These are phyloP conservation scores for Coix lacrymajobi DNA, from an alignment of 176 grass and related monocot species.

Conservation along the genomic window DNA sequence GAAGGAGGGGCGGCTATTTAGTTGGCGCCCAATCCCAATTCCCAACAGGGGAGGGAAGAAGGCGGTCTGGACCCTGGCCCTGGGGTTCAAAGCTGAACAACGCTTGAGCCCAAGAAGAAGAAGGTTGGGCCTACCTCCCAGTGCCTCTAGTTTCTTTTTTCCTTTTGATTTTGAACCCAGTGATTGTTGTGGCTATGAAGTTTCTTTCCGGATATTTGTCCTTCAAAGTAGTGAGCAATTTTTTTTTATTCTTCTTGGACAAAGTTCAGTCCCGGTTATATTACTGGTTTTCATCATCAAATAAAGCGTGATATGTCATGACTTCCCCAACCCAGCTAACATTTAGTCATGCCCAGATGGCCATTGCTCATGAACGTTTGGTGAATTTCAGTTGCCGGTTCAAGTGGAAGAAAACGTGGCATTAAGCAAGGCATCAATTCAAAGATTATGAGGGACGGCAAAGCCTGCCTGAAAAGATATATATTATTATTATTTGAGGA, in stretches of 20 bases:
- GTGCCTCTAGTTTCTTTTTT: background rate
- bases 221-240: too few relatives aligned
- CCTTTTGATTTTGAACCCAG: background rate
- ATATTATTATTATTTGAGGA: too few relatives aligned
- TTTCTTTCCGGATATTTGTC: too few relatives aligned
- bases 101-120: background rate
- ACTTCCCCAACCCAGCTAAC: too few relatives aligned
- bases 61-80: background rate
- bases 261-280: too few relatives aligned
- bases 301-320: too few relatives aligned
- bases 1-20: background rate
- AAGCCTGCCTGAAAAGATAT: background rate
- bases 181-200: too few relatives aligned
- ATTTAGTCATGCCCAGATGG: too few relatives aligned
- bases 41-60: background rate
- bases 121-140: background rate
- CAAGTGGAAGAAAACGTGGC: background rate
- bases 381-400: background rate
- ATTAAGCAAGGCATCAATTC: background rate
- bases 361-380: conserved; percentile 11
- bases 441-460: background rate
- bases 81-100: background rate
- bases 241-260: too few relatives aligned
- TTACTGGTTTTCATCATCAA: too few relatives aligned
- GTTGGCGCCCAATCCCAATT: background rate